Conservation (phyloP, 768 basidiomycete genomes). For the Pholiota molesta region DNA sequence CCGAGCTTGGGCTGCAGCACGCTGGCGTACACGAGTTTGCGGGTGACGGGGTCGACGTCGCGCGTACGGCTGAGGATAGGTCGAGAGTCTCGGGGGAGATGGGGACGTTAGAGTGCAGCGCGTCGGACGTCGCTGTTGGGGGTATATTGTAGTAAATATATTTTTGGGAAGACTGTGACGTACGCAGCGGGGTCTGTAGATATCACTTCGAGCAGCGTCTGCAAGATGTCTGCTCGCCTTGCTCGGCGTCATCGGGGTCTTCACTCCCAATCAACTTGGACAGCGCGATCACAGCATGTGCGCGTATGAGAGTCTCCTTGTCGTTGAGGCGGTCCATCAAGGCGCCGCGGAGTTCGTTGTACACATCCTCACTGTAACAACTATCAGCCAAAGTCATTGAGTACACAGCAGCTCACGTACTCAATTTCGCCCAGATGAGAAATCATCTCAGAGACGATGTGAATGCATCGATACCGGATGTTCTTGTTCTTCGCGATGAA, state of each 20-base stretch:
- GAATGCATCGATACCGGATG: constrained; percentile 79
- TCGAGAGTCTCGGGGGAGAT: constrained; percentile 62
- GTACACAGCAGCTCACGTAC: constrained; percentile 45
- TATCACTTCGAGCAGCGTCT: constrained; percentile 70
- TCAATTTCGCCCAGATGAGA: constrained; percentile 87
- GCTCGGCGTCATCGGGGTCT: constrained; percentile 56
- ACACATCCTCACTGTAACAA: constrained; percentile 76
- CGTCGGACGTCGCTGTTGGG: constrained; percentile 82
- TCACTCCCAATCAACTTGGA: constrained; percentile 78
- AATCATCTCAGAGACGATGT: constrained; percentile 86
- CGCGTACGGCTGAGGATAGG: constrained; percentile 77
- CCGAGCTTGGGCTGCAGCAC: constrained; percentile 59
- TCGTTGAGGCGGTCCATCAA: constrained; percentile 83
- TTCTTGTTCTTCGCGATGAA: constrained; percentile 91
- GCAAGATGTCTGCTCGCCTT: constrained; percentile 57
- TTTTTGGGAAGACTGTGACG: constrained; percentile 15
- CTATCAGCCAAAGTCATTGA: neutral
- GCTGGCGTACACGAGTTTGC: constrained; percentile 75
- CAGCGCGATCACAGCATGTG: constrained; percentile 82
- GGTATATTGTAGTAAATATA: neutral
- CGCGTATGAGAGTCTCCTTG: constrained; percentile 83
- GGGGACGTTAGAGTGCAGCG: constrained; percentile 78
- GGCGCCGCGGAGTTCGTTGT: constrained; percentile 61
- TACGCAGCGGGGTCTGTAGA: constrained; percentile 73
- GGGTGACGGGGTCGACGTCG: constrained; percentile 80